Base-by-base conservation (phyloP, 768 basidiomycete genomes). In the Paxillus involutus region DNA sequence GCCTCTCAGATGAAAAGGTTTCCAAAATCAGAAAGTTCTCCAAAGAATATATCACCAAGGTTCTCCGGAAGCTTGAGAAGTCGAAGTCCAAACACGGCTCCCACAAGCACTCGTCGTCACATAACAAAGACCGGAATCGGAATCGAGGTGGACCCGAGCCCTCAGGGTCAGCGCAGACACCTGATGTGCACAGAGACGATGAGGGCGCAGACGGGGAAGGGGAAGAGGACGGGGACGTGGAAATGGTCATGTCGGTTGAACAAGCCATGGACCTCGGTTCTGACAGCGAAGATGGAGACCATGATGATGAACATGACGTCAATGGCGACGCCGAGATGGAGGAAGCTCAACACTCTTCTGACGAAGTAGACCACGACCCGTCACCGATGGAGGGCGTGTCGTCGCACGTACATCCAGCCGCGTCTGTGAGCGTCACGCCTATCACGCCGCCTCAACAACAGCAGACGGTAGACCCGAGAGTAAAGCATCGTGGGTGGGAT, bases 11-110 rank as follows among this genome's bases (percentile, higher is more conserved):
- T 4, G 95, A 98, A 59, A 98, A 98, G 68, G 74, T 80, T 19
- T 63, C 67, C 43, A 98, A 98, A 74, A 94, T 98, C 70, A 96
- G 93, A 72, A 88, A 90, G 65, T 98, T 94, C 66, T 78, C 88
- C 33, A 94, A 96, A 70, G 93, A 97, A 41, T 98, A 91, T 68
- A 85, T 94, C 52, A 73, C 80, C 52, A 97, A 96, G 72, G 73
- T 95, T 10, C 70, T 91, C 16, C 81, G 81, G 36, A 88, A 83
- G 62, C 70, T 86, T 44, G 84, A 86, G 33, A 88, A 70, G 53
- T 63, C 67, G 30, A 65, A 67, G 53, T 65, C 66, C 11, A 63
- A 53, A 42, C 57, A 39, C 6, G 41, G 60, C 37, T 36, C 58
- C 19, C 66, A 56, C 4, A 64, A 60, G 21, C 58, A 52, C 10